These are phyloP conservation scores for Stemphylium lycopersici DNA, from an alignment of 2,329 filamentous ascomycete genomes.

Conservation along the genomic window DNA sequence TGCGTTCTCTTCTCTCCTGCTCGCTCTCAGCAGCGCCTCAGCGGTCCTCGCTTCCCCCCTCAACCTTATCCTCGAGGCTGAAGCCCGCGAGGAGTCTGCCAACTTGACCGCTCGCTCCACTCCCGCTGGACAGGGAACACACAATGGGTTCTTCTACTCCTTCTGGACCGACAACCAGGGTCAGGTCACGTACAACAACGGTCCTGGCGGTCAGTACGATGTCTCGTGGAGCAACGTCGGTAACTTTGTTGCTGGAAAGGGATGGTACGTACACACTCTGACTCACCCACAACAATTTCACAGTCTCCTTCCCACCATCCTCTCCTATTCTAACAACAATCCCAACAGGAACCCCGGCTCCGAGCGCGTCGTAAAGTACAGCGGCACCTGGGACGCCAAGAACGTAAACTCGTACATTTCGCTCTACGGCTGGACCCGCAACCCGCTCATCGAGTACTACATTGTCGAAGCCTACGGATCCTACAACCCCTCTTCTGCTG, in stretches of 20 bases:
- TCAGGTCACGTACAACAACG: conserved; percentile 62
- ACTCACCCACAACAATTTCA: too few relatives aligned
- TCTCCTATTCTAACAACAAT: too few relatives aligned
- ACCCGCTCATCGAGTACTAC: conserved; percentile 65
- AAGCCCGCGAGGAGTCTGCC: conserved; percentile 16
- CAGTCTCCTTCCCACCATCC: too few relatives aligned
- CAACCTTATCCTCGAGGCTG: conserved; percentile 26
- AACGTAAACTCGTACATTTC: conserved; percentile 61
- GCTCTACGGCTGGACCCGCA: conserved; percentile 64
- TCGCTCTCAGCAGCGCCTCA: conserved; percentile 35
- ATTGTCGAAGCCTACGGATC: conserved; percentile 61
- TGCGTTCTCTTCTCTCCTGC: conserved; percentile 37
- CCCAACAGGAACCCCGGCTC: conserved; percentile 52
- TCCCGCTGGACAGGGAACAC: conserved; percentile 33
- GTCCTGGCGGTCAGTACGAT: conserved; percentile 51
- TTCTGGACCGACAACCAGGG: conserved; percentile 63
- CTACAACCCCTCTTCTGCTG: conserved; percentile 57
- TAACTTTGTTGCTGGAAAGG: conserved; percentile 64
- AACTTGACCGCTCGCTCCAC: conserved; percentile 25
- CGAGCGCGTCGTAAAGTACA: conserved; percentile 58
- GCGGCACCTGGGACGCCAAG: conserved; percentile 53
- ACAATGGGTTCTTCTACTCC: conserved; percentile 50
- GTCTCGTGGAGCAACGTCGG: conserved; percentile 58
- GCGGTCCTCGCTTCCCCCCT: conserved; percentile 38
- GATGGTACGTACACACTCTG: conserved; percentile 49